A percentile compares a stretch with the other conserved stretches of the same genome.
Evolutionary conservation across 2,329 filamentous ascomycete genomes (phyloP).

Genomic region (Dendrostoma leiphaemia): DNA sequence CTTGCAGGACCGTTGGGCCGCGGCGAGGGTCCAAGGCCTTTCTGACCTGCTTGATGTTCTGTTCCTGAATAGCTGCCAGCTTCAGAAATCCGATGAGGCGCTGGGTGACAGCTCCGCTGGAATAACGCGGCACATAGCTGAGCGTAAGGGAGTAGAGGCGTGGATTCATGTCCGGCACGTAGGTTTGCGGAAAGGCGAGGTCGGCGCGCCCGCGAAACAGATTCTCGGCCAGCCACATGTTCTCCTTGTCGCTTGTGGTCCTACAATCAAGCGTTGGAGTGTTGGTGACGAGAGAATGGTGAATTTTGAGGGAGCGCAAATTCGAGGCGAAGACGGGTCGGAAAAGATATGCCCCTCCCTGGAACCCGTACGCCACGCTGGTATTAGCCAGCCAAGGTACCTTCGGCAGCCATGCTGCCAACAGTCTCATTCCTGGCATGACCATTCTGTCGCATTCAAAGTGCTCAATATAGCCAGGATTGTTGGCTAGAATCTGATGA

Average conservation of each 20-base stretch:
- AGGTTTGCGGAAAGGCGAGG: slow-evolving; percentile 44
- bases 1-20: slow-evolving; percentile 43
- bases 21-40: slow-evolving; percentile 29
- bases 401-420: slow-evolving; percentile 14
- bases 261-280: slow-evolving; percentile 44
- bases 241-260: slow-evolving; percentile 33
- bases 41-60: slow-evolving; percentile 34
- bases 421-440: slow-evolving; percentile 12
- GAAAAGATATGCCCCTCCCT: slow-evolving; percentile 46
- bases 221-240: slow-evolving; percentile 44
- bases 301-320: slow-evolving; percentile 50
- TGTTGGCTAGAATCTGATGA: slow-evolving; percentile 39
- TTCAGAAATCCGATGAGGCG: slow-evolving; percentile 47
- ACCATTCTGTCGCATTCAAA: slow-evolving; percentile 51
- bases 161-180: slow-evolving; percentile 56
- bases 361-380: slow-evolving; percentile 39
- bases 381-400: slow-evolving; percentile 27
- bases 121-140: slow-evolving; percentile 52
- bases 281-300: slow-evolving; percentile 60
- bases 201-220: slow-evolving; percentile 40
- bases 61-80: slow-evolving; percentile 48
- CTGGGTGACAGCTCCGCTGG: slow-evolving; percentile 47
- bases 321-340: slow-evolving; percentile 53
- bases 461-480: slow-evolving; percentile 47
- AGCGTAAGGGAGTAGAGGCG: slow-evolving; percentile 52